Evolutionary conservation across 768 basidiomycete genomes (phyloP), one percentile per base, ranked within the genome.

Genomic region (Suillus hirtellus): DNA sequence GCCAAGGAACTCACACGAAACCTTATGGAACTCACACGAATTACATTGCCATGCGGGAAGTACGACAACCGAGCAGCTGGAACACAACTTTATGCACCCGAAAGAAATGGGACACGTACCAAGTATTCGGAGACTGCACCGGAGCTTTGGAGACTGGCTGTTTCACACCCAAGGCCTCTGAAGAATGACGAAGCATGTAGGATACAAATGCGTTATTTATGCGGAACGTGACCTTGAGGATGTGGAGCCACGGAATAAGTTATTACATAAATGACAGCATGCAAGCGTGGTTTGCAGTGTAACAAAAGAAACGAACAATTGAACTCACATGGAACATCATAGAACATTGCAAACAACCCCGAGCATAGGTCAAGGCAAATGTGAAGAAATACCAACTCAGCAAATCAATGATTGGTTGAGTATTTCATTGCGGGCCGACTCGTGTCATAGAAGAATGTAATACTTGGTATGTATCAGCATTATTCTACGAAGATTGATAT

Each of bases 401-500:
- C 4, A 19, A n/a, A 53, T 34, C 2, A 34, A 31, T 31, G 2
- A 9, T 53, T 34, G 27, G 31, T 11, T 11, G 31, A 11, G 5
- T 53, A 1, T 12, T 35, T 35, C 27, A 50, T 17, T 55, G 53
- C 35, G 14, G 10, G 15, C 10, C 6, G 35, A 35, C 31, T 6
- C 19, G 11, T 37, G 35, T 34, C 11, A 2, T 54, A 67, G 66
- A 65, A 64, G 35, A 62, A 62, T 50, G 64, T 59, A 6, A 62
- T 59, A 6, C 31, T 31, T 31, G 2, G 66, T 68, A 17, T 38
- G 65, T 12, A 61, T 65, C 38, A 67, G 64, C 53, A 62, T 70
- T 19, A 31, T 67, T 54, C 66, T 47, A 75, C 69, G 17, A 61
- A 66, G 21, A 70, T 77, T 78, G 65, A 62, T 60, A 47, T 31